These are phyloP conservation scores for Fusarium sp. DNA, from an alignment of 2,329 filamentous ascomycete species.

Conservation along the genomic window DNA sequence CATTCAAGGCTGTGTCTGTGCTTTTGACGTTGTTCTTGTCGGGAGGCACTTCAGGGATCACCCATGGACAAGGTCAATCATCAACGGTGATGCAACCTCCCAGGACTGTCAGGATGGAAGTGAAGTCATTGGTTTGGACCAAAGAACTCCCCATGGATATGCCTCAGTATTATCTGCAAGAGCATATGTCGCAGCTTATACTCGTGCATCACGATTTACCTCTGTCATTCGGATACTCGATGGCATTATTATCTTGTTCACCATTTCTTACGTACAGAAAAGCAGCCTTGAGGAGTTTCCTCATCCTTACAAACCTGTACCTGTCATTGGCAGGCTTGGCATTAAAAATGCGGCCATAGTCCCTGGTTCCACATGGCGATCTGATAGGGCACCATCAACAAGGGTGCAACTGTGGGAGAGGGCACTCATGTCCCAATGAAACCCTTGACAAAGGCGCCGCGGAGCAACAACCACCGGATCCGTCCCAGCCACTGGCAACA, in stretches of 20 bases:
- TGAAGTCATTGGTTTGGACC: background rate
- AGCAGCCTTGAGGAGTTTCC: background rate
- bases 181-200: background rate
- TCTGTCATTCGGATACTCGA: no score
- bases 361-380: slow-evolving; percentile 32
- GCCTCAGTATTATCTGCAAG: background rate
- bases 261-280: background rate
- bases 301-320: slow-evolving; percentile 8
- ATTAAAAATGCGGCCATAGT: slow-evolving; percentile 10
- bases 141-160: slow-evolving; percentile 1
- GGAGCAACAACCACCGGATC: slow-evolving; percentile 31
- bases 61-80: slow-evolving; percentile 28
- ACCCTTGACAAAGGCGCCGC: slow-evolving; percentile 14
- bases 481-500: slow-evolving; percentile 38
- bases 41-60: slow-evolving; percentile 28
- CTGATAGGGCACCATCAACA: slow-evolving; percentile 35
- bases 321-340: slow-evolving; percentile 27
- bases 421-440: slow-evolving; percentile 16
- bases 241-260: background rate
- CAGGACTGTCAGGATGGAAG: slow-evolving; percentile 5
- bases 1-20: slow-evolving; percentile 27
- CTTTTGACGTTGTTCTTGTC: slow-evolving; percentile 26
- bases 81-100: slow-evolving; percentile 36
- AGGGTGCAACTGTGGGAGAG: slow-evolving; percentile 18
- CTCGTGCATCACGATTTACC: background rate